Evolutionary conservation across 805 yeast species (phyloP).

Genomic region (Pichia nakasei): DNA sequence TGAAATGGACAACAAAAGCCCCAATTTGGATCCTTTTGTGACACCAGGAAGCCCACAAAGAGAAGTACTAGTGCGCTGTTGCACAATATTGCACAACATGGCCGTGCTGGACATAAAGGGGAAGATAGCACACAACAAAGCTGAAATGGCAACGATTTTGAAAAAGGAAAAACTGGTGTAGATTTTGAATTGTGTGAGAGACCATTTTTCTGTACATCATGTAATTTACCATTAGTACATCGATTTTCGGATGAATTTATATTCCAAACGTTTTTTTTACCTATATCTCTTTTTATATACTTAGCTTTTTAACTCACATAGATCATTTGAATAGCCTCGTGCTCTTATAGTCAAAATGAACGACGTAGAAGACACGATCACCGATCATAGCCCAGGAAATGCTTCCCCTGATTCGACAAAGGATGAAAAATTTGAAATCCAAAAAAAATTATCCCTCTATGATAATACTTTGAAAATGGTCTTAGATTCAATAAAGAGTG

Average conservation of each 20-base stretch:
- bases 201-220: too few relatives aligned
- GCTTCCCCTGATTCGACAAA: neutral
- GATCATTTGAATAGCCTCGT: too few relatives aligned
- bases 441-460: constrained; percentile 13
- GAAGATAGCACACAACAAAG: constrained; percentile 1
- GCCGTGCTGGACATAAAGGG: constrained; percentile 2
- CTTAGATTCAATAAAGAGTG: constrained; percentile 13
- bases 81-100: neutral
- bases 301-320: too few relatives aligned
- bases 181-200: too few relatives aligned
- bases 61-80: neutral
- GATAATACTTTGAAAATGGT: constrained; percentile 16
- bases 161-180: neutral
- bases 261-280: too few relatives aligned
- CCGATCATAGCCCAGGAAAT: too few relatives aligned
- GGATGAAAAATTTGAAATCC: constrained; percentile 11
- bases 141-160: neutral
- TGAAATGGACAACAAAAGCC: too few relatives aligned
- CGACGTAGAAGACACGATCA: neutral
- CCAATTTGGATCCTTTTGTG: neutral
- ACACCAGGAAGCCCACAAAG: neutral
- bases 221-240: too few relatives aligned
- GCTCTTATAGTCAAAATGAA: too few relatives aligned
- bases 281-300: too few relatives aligned
- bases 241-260: too few relatives aligned